These are phyloP conservation scores for Candida alai DNA, from an alignment of 805 yeast genomes.

Conservation along the genomic window DNA sequence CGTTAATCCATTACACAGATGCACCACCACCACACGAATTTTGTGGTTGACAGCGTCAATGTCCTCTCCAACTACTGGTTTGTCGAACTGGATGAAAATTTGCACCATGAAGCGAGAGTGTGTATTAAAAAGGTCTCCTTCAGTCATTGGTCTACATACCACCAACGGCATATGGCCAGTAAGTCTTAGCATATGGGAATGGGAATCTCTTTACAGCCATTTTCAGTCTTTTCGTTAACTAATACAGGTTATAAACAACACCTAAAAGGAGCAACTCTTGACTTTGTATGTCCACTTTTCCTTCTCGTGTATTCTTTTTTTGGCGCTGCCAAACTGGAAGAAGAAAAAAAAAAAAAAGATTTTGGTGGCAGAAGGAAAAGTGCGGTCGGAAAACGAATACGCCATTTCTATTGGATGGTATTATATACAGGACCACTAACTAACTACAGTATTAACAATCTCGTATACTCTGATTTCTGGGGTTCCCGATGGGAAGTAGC, in stretches of 20 bases:
- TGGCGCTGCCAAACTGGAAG: no score
- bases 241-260: no score
- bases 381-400: constrained; percentile 2
- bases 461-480: constrained; percentile 25
- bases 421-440: constrained; percentile 8
- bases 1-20: no score
- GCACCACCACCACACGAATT: no score
- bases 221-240: constrained; percentile 2
- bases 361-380: constrained; percentile 1
- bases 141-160: constrained; percentile 64
- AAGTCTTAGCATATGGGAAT: constrained; percentile 59
- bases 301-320: not conserved
- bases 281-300: not conserved
- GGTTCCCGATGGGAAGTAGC: constrained; percentile 23
- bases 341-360: no score
- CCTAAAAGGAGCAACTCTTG: not conserved
- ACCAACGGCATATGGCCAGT: constrained; percentile 89
- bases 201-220: constrained; percentile 32
- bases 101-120: no score
- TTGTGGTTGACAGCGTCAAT: no score
- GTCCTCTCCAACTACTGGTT: no score
- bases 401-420: constrained; percentile 9
- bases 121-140: no score
- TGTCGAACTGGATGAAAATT: no score
- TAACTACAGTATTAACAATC: constrained; percentile 9